Evolutionary conservation across 179 eudicot genomes (phyloP).

Genomic region (Carnegiea gigantea): DNA sequence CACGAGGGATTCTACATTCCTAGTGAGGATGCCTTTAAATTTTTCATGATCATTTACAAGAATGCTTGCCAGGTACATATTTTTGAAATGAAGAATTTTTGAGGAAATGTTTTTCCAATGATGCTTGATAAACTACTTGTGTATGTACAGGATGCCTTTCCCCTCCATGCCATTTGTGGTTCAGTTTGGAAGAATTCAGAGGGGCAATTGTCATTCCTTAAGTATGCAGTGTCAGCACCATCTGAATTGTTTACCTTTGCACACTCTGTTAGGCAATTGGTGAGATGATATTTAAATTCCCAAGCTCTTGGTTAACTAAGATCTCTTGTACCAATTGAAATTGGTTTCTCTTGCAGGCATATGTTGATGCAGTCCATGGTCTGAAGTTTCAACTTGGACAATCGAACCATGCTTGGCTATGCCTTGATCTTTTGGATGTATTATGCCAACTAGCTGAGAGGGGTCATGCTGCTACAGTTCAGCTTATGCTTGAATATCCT

Average conservation of each 20-base stretch:
- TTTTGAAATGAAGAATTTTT: conserved; percentile 2
- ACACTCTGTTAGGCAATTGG: conserved; percentile 73
- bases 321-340: conserved; percentile 14
- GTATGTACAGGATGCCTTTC: conserved; percentile 65
- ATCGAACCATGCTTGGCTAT: conserved; percentile 75
- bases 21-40: conserved; percentile 64
- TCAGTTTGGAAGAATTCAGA: conserved; percentile 83
- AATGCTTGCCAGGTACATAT: conserved; percentile 66
- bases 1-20: conserved; percentile 90
- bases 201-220: conserved; percentile 73
- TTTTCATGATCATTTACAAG: conserved; percentile 71
- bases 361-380: conserved; percentile 57
- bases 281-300: conserved; percentile 29
- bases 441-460: conserved; percentile 86
- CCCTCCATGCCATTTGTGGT: conserved; percentile 73
- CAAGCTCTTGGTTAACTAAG: not conserved
- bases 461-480: conserved; percentile 75
- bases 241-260: conserved; percentile 82
- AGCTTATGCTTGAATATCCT: conserved; percentile 71
- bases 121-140: not conserved
- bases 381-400: conserved; percentile 56
- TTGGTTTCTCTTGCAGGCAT: conserved; percentile 47
- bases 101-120: not conserved
- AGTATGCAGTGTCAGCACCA: conserved; percentile 70
- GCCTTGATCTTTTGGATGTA: conserved; percentile 83